Evolutionary conservation across 2,329 filamentous ascomycete species (phyloP), one percentile per base, ranked within the genome.

Genomic region (Rosellinia necatrix): DNA sequence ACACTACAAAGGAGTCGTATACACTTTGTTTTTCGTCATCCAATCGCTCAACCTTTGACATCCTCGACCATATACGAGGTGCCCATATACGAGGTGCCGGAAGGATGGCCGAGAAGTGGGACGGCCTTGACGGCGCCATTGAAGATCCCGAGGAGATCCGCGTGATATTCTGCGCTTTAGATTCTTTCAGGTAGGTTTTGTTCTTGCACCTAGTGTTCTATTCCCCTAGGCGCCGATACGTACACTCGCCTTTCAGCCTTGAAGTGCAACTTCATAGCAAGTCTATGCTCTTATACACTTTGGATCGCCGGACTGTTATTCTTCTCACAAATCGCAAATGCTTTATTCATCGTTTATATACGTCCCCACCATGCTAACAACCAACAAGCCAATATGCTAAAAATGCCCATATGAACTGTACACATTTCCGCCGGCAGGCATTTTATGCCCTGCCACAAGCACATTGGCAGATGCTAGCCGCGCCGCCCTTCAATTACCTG

Each of bases 371-470:
- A 19, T 24, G 13, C 35, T n/a, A 38, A 29, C 34, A 15, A 44
- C 53, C 60, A 17, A 62, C 43, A 19, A 96, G 91, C 51, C 90
- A 92, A 74, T 97, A 97, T 72, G 87, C 90, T 62, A 89, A 87
- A 66, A 84, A 86, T 21, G 89, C 92, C 4, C 93, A 97, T 72
- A 89, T 89, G 76, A 96, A 96, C 73, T 88, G 90, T 62, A 97
- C 93, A 4, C 93, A 97, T 72, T 82, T 92, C 15, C 88, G 94
- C 19, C 87, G 96, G 24, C 92, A 94, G 72, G 89, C 91, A 12
- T 97, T 99, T 74, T 99, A 97, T 72, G 90, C 92, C 7, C 81
- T 99, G 5, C 91, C 93, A 1, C 85, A 88, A 56, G 78, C 82
- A 1, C 92, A 99, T 71, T 94, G 91, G 86, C 83, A 89, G 67